Conservation (phyloP, 208 protist species). For the Leishmania tropica region DNA sequence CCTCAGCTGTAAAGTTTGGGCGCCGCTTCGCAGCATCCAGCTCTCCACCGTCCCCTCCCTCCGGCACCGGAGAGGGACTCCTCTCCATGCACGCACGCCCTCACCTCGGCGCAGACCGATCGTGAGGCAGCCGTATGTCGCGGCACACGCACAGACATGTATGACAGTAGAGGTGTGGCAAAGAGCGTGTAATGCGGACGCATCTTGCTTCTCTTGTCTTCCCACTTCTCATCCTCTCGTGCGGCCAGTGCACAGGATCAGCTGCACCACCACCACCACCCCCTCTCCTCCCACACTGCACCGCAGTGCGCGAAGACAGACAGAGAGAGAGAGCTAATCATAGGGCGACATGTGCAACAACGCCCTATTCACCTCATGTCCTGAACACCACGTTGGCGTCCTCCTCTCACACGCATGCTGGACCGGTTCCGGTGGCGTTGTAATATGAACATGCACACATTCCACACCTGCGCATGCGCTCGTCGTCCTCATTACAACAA, state of each 20-base stretch:
- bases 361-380: no score
- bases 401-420: background rate
- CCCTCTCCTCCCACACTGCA: no score
- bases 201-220: no score
- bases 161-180: background rate
- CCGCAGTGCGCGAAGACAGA: no score
- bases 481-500: background rate
- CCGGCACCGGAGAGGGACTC: background rate
- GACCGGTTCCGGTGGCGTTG: background rate
- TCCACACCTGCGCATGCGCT: background rate
- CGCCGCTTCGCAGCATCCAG: background rate
- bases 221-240: no score
- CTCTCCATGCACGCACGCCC: background rate
- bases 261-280: no score
- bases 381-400: no score
- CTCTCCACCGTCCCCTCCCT: background rate
- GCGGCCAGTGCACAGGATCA: no score
- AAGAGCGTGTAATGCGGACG: no score
- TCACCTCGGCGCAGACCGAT: background rate
- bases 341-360: no score
- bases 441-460: background rate
- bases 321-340: no score
- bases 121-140: background rate
- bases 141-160: background rate
- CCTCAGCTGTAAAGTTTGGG: no score